Percentiles rank a stretch among this genome's conserved stretches.
These are phyloP conservation scores for Clavispora vitiphila DNA, from an alignment of 805 yeast species.

Conservation along the genomic window DNA sequence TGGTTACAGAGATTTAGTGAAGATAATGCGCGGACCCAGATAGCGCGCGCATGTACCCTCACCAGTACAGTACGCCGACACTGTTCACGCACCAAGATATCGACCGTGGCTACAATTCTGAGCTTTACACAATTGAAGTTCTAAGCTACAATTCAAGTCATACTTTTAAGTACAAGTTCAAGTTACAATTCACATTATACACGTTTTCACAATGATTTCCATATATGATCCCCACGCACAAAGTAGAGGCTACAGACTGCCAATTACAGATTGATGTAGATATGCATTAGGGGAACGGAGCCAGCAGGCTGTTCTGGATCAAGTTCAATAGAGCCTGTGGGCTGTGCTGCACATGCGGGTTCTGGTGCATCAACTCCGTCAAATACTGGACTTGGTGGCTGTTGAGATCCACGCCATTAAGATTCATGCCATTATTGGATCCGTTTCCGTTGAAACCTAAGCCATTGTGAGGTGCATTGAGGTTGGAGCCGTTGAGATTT, in stretches of 20 bases:
- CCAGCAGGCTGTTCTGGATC: slow-evolving; percentile 7
- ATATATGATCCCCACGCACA: no score
- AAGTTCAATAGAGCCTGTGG: slow-evolving; percentile 14
- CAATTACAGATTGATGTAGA: not conserved
- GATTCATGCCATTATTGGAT: no score
- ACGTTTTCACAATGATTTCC: no score
- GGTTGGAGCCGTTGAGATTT: no score
- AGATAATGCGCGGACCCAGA: not conserved
- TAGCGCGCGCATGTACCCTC: not conserved
- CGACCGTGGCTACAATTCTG: no score
- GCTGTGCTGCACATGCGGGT: slow-evolving; percentile 15
- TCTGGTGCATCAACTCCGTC: slow-evolving; percentile 13
- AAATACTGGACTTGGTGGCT: slow-evolving; percentile 13
- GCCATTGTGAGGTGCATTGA: no score
- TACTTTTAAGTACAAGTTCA: no score
- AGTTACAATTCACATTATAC: no score
- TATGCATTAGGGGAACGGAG: slow-evolving; percentile 5
- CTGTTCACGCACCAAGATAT: no score
- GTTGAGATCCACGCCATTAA: slow-evolving; percentile 4
- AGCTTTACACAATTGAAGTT: no score
- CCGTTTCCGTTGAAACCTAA: no score
- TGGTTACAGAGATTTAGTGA: not conserved
- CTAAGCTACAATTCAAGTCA: no score
- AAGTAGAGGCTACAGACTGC: not conserved
- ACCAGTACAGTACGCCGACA: not conserved